phyloP scores from a whole-genome alignment of 2,329 filamentous ascomycete species.

The Ciborinia camelliae region DNA sequence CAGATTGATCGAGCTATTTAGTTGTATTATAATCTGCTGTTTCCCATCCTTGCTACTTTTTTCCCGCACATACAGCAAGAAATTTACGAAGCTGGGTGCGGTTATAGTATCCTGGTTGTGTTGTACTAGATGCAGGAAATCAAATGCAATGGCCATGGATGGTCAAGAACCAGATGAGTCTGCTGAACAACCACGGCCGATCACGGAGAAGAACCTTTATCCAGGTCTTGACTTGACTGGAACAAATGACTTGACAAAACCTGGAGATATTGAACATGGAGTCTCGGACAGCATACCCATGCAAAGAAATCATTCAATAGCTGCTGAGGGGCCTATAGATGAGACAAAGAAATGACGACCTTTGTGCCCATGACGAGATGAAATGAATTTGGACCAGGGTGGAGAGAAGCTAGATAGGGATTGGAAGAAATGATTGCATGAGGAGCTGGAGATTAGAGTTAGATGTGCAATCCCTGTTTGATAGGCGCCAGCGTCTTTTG shows the following conservation, averaged over 20 bases:
- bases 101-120: rapidly evolving
- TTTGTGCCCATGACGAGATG: too few relatives aligned
- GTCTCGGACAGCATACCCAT: too few relatives aligned
- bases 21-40: neutral
- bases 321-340: too few relatives aligned
- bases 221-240: neutral
- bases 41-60: neutral
- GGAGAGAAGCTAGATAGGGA: too few relatives aligned
- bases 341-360: too few relatives aligned
- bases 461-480: too few relatives aligned
- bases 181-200: neutral
- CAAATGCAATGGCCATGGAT: rapidly evolving
- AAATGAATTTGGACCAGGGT: too few relatives aligned
- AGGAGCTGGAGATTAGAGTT: too few relatives aligned
- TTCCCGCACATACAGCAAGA: rapidly evolving
- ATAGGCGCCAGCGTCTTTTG: too few relatives aligned
- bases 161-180: rapidly evolving
- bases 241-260: rapidly evolving
- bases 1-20: neutral
- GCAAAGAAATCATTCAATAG: too few relatives aligned
- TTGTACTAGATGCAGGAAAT: neutral
- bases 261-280: neutral
- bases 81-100: rapidly evolving
- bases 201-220: rapidly evolving
- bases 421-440: too few relatives aligned